phyloP scores from a whole-genome alignment of 768 basidiomycete genomes.

The Sporobolomyces pararoseus region DNA sequence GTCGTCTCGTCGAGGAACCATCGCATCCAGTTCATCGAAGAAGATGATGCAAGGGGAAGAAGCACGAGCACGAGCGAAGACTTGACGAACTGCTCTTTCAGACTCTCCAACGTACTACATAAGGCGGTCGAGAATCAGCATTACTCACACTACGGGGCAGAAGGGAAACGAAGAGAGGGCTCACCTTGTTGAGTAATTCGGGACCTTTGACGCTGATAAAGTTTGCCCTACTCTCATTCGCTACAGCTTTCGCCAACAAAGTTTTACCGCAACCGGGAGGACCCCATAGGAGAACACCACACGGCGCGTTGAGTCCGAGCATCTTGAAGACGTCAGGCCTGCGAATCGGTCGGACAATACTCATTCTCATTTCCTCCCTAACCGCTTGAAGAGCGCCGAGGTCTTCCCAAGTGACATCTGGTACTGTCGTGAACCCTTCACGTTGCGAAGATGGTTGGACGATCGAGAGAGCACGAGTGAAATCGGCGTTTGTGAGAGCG shows the following conservation, averaged over 20 bases:
- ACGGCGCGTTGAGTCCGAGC: slow-evolving; percentile 85
- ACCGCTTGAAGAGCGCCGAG: slow-evolving; percentile 83
- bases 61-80: slow-evolving; percentile 87
- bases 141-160: neutral
- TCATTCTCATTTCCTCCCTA: slow-evolving; percentile 91
- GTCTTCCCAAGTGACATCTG: slow-evolving; percentile 91
- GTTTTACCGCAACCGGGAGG: slow-evolving; percentile 99
- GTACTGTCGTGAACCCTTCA: slow-evolving; percentile 96
- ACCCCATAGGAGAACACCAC: slow-evolving; percentile 96
- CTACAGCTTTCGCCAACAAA: slow-evolving; percentile 93
- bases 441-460: slow-evolving; percentile 95
- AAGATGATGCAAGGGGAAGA: slow-evolving; percentile 94
- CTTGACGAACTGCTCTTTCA: slow-evolving; percentile 87
- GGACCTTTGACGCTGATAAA: slow-evolving; percentile 98
- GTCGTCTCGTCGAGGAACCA: slow-evolving; percentile 87
- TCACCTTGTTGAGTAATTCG: slow-evolving; percentile 89
- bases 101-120: slow-evolving; percentile 92
- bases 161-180: slow-evolving; percentile 32
- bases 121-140: neutral
- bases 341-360: slow-evolving; percentile 89
- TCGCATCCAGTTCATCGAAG: slow-evolving; percentile 89
- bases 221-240: slow-evolving; percentile 89
- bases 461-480: slow-evolving; percentile 71
- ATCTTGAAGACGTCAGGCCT: slow-evolving; percentile 80
- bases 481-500: slow-evolving; percentile 75